A percentile compares a stretch with the other conserved stretches of the same genome.
Conservation (phyloP, 768 basidiomycete species). For the Russula foetens region DNA sequence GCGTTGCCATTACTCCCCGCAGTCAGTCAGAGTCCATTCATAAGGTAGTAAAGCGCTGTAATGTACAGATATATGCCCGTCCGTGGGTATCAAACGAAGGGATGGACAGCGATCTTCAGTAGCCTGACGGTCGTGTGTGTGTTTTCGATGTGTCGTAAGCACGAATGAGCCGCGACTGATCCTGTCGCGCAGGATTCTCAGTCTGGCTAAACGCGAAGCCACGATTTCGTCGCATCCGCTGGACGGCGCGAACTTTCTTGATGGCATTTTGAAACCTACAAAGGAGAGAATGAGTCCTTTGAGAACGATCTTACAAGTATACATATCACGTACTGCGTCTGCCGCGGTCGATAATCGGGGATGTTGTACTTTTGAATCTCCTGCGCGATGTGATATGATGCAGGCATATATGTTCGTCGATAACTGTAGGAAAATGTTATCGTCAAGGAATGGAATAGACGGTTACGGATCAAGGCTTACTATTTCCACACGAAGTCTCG, state of each 20-base stretch:
- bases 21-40: not conserved
- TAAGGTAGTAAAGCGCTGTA: constrained; percentile 15
- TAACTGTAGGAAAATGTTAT: constrained; percentile 46
- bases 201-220: constrained; percentile 99
- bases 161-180: constrained; percentile 78
- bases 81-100: not conserved
- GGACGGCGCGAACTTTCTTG: constrained; percentile 98
- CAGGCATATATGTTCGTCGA: constrained; percentile 80
- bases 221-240: constrained; percentile 91
- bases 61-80: constrained; percentile 10
- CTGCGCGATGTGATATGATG: constrained; percentile 96
- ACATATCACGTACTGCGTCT: constrained; percentile 73
- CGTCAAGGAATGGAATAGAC: constrained; percentile 8
- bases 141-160: constrained; percentile 85
- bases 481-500: constrained; percentile 98
- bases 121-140: constrained; percentile 63
- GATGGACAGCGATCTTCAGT: constrained; percentile 26
- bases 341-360: constrained; percentile 91
- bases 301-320: constrained; percentile 5
- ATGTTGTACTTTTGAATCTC: constrained; percentile 99
- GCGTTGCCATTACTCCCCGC: not conserved
- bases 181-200: constrained; percentile 75
- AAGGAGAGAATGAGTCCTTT: constrained; percentile 7
- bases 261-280: constrained; percentile 95
- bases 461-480: constrained; percentile 38